Base-by-base conservation (phyloP, 257 asterid genomes). In the Solanum lycopersicoides region DNA sequence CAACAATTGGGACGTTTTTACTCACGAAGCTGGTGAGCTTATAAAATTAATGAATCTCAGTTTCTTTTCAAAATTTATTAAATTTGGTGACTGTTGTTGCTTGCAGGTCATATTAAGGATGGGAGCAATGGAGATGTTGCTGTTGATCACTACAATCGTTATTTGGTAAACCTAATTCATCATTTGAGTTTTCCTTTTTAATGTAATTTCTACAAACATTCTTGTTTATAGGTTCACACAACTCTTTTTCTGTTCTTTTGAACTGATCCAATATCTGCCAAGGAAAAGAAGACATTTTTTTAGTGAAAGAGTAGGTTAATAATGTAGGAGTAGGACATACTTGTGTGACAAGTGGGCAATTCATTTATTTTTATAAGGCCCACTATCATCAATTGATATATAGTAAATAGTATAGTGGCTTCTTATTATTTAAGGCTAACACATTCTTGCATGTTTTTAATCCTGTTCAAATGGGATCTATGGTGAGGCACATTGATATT, bases 111-210 rank as follows among this genome's bases (percentile, higher is more conserved):
- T n/a, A 91, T 92, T 88, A 45, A 86, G 88, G 94, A 92, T 74
- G 92, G 93, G 83, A 92, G 93, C 66, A 89, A 90, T 66, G 94
- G 93, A 83, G 94, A 92, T 88, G 88, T 88, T 65, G 94, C 94
- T 9, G 92, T 89, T 63, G 94, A 92, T 89, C 94, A 92, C 41
- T 92, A 92, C 86, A 91, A 91, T 90, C 94, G 85, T 74, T 92
- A 88, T 86, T 83, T 28, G 94, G 94, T 92, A 86, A 72, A 14
- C 63, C 30, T 75, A 20, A 84, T 74, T 86, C 12, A 39, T 65
- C 11, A 53, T 6, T 56, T 56, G 65, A 56, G 1, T 41, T 41
- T 41, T 83, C 13, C 23, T 2, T 30, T 7, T 28, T 30, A 53
- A 12, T 30, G 30, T 56, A 23, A 42, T 66, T 66, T 84, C 68